Conservation (phyloP, 805 yeast species). For the Ogataea chonburiensis region DNA sequence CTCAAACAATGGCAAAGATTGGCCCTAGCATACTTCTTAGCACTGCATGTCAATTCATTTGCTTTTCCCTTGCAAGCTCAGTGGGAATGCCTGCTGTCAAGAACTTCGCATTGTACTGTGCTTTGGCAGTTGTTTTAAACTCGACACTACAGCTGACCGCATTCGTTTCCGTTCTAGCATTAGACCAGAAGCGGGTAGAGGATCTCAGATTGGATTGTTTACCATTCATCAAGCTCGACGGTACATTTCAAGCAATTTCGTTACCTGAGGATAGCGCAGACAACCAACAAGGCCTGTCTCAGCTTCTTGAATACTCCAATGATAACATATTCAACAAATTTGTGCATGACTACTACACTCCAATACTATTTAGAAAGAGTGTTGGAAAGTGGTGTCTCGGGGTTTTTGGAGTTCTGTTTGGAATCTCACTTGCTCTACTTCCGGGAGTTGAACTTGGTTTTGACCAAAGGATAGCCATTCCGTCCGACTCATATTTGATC, state of each 20-base stretch:
- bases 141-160: conserved; percentile 77
- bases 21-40: conserved; percentile 88
- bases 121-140: conserved; percentile 79
- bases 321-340: conserved; percentile 38
- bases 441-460: conserved; percentile 77
- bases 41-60: conserved; percentile 71
- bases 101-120: conserved; percentile 88
- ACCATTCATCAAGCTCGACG: conserved; percentile 47
- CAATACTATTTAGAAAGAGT: conserved; percentile 50
- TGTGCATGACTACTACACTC: conserved; percentile 54
- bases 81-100: conserved; percentile 96
- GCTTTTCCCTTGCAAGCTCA: conserved; percentile 73
- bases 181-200: conserved; percentile 65
- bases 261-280: conserved; percentile 14
- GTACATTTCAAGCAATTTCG: conserved; percentile 9
- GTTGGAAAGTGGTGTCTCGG: conserved; percentile 48
- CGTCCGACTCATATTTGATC: conserved; percentile 76
- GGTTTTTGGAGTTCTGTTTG: conserved; percentile 60
- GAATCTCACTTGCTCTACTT: conserved; percentile 63
- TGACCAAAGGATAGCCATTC: conserved; percentile 88
- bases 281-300: conserved; percentile 23
- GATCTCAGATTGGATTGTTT: conserved; percentile 57
- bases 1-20: conserved; percentile 64
- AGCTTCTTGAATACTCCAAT: conserved; percentile 23
- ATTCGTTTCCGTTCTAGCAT: conserved; percentile 67